These are phyloP conservation scores for Tillandsia leiboldiana DNA, from an alignment of 176 grass and related monocot species.

Conservation along the genomic window DNA sequence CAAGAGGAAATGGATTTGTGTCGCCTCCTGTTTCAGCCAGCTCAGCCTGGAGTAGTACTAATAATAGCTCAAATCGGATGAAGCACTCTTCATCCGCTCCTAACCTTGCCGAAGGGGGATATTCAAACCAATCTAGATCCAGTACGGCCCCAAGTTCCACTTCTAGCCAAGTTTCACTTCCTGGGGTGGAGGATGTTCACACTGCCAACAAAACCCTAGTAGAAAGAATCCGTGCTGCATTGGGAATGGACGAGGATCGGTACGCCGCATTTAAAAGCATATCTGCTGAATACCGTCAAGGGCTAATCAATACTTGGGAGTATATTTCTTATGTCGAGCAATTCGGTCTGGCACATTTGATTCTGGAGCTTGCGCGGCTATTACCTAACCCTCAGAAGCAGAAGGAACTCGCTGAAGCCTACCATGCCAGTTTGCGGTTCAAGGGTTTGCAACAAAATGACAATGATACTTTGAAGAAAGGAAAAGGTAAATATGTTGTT, in stretches of 20 bases:
- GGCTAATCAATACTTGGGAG: conserved; percentile 52
- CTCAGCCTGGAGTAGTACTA: conserved; percentile 26
- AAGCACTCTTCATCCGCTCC: conserved; percentile 52
- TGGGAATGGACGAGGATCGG: conserved; percentile 69
- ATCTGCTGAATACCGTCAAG: conserved; percentile 67
- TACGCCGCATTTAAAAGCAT: conserved; percentile 75
- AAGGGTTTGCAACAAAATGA: conserved; percentile 40
- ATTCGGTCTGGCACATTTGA: conserved; percentile 72
- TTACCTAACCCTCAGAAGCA: conserved; percentile 69
- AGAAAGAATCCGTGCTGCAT: conserved; percentile 55
- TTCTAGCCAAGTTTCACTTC: conserved; percentile 21
- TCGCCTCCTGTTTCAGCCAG: conserved; percentile 20
- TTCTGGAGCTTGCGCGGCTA: conserved; percentile 73
- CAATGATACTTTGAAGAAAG: conserved; percentile 21
- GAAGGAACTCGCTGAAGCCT: conserved; percentile 76
- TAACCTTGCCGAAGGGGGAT: conserved; percentile 33
- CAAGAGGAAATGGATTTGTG: conserved; percentile 30
- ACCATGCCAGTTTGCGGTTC: conserved; percentile 39
- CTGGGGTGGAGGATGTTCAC: conserved; percentile 30
- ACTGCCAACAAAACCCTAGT: conserved; percentile 63
- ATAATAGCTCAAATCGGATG: conserved; percentile 33
- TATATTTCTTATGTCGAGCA: conserved; percentile 93
- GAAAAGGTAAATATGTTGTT: conserved; percentile 10
- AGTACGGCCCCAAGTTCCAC: conserved; percentile 17
- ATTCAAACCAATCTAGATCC: conserved; percentile 35